Evolutionary conservation across 139 green algal genomes (phyloP).

Genomic region (Haematococcus lacustris): DNA sequence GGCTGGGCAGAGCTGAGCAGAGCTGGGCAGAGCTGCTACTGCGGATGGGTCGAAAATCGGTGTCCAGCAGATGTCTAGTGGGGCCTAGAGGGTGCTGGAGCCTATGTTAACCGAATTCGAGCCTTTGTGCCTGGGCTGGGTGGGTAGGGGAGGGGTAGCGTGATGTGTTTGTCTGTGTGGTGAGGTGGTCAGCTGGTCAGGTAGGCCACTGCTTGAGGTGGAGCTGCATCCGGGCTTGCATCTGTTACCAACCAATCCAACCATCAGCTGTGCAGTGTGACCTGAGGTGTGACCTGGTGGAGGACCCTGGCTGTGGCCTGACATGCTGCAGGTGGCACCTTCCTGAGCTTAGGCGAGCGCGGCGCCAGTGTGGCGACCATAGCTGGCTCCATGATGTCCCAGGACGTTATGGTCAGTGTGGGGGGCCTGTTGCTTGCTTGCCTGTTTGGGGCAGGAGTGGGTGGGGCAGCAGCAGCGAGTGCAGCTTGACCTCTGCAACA

Average conservation of each 20-base stretch:
- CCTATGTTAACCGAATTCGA: background rate
- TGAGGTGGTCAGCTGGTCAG: background rate
- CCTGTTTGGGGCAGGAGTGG: too few relatives aligned
- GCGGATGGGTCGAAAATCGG: background rate
- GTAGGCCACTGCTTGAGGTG: background rate
- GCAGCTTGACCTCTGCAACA: too few relatives aligned
- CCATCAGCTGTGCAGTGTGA: too few relatives aligned
- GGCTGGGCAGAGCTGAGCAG: too few relatives aligned
- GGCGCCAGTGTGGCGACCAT: background rate
- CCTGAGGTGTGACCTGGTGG: background rate
- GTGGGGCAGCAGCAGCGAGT: too few relatives aligned
- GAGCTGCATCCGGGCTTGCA: background rate
- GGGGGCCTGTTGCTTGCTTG: too few relatives aligned
- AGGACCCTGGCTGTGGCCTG: background rate
- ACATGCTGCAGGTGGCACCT: background rate
- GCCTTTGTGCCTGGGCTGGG: background rate
- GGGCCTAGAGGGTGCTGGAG: background rate
- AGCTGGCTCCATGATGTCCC: conserved; percentile 2
- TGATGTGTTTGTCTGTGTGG: background rate
- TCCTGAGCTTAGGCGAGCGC: background rate
- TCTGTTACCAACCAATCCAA: background rate
- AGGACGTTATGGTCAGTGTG: conserved; percentile 2
- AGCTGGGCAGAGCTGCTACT: background rate
- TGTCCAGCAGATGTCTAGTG: background rate
- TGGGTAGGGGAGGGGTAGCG: background rate